Evolutionary conservation across 1,284 basidiomycete species (phyloP), one percentile per base, ranked within the genome.

Genomic region (Veloboletus limbatus): DNA sequence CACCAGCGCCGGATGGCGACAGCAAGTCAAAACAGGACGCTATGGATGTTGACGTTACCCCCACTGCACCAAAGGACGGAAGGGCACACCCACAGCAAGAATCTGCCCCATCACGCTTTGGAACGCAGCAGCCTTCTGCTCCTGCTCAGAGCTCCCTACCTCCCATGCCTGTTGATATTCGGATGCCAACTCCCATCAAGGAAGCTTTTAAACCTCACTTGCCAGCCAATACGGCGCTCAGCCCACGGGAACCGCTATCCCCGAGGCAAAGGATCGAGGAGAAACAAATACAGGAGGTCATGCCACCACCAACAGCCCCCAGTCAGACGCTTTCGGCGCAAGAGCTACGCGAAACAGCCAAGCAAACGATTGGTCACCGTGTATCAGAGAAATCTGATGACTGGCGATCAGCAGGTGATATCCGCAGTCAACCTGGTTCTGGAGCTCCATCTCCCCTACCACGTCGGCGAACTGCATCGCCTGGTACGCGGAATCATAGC

Each of bases 291-390:
- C 64, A 52, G 35, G 66, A 65, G 1, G 47, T 30, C 13, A 91
- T 91, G 88, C 85, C 85, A 20, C 88, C 88, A 11, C 88, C 88
- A 14, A 71, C 68, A n/a, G 80, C 73, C 35, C 88, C 88, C 2
- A 91, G 88, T 56, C 87, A 89, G 56, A 90, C 85, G 0, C 65
- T 71, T 8, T 83, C 82, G n/a, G 88, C 88, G 0, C 87, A 89
- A 56, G 88, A 89, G 55, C 72, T 91, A 6, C 77, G 88, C 40
- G 84, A 86, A 58, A 88, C 83, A 7, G 86, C 86, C 8, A 84
- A 81, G 55, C 81, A 84, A 58, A 74, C 77, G 14, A 77, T 82
- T 37, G 64, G 63, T 14, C 62, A 69, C 25, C 54, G 59, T 53
- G 33, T 52, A 26, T 40, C 62, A 35, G 69, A 67, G 52, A 65